Base-by-base conservation (phyloP, 768 basidiomycete genomes). In the Suillus americanus region DNA sequence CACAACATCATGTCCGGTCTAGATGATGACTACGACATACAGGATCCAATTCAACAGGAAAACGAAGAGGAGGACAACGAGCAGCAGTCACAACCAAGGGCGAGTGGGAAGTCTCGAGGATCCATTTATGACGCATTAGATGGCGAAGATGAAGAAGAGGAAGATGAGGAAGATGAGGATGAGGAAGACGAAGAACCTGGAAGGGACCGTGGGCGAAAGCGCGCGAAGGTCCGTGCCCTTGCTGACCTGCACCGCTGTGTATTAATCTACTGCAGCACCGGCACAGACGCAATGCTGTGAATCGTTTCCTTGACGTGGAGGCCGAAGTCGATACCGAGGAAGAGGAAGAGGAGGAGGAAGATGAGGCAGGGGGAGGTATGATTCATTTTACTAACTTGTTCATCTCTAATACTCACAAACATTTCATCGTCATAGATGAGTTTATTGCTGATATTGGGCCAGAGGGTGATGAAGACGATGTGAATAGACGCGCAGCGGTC, bases 261-360 rank as follows among this genome's bases (percentile, higher is more conserved):
- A 63, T 28, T 62, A 30, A 48, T 50, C 41, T 57, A 65, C 53
- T 51, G 56, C 61, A 89, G 87, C 87, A 84, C 65, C 85, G 88
- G 65, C 89, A 90, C 75, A 89, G 85, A 76, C 85, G 86, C 59
- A 78, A 79, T 62, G 80, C 83, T 20, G 83, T 86, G 30, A 91
- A 87, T 74, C 89, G 89, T 68, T 99, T 95, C 89, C 82, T 99
- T 69, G 97, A 99, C 86, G 85, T 96, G 63, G 94, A 97, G 79
- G 95, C 95, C 62, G 94, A 95, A 74, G 96, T 97, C 23, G 95
- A 95, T 69, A 95, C 97, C 37, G 97, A 99, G 23, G 97, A 98
- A 4, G 97, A 97, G 41, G 97, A 98, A 30, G 91, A 91, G 3
- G 95, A 97, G 23, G 94, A 89, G 7, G 92, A 92, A 3, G 91